Base-by-base conservation (phyloP, 73 alveolate species). In the Diophrys sp. region DNA sequence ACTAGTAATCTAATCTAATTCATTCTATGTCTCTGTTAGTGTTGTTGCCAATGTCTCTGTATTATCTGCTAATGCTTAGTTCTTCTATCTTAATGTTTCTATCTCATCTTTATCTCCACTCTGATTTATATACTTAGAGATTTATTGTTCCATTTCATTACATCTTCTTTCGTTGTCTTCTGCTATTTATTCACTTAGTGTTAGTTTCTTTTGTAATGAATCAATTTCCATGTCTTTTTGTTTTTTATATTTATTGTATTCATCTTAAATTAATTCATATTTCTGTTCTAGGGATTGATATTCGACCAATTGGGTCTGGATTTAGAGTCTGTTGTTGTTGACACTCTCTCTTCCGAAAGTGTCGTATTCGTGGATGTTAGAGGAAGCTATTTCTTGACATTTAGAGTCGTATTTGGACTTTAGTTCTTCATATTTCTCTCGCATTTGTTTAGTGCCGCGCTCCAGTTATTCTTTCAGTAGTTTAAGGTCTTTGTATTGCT, bases 1-100 rank as follows among this genome's bases (percentile, higher is more conserved):
- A 23, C 25, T 62, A 31, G 25, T 62, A 14, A 62, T 27, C 28
- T 68, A 24, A 68, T 68, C 75, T 68, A 68, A 28, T 24, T 68
- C 75, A 68, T 68, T 68, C 75, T 68, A 28, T 26, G 75, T 68
- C 56, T 68, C 75, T 25, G 75, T 68, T 2, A 68, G 24, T 1
- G 75, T 68, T 2, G 34, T 25, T 2, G 34, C 75, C 2, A 68
- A 55, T 1, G 75, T 68, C 34, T 5, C 31, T 26, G 75, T 23
- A 31, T 68, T 68, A 25, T 68, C 75, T 2, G 25, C 54, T 24
- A 68, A 31, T 2, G 2, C 29, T 24, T 29, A 25, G 55, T 68
- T 68, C 31, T 68, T 68, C 2, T 28, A 23, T 28, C 29, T 2
- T 2, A 68, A n/a, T 55, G 23, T 55, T 29, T 26, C 55, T 5